phyloP scores from a whole-genome alignment of 192 early-diverging fungal genomes.

The Rhizophlyctis rosea region DNA sequence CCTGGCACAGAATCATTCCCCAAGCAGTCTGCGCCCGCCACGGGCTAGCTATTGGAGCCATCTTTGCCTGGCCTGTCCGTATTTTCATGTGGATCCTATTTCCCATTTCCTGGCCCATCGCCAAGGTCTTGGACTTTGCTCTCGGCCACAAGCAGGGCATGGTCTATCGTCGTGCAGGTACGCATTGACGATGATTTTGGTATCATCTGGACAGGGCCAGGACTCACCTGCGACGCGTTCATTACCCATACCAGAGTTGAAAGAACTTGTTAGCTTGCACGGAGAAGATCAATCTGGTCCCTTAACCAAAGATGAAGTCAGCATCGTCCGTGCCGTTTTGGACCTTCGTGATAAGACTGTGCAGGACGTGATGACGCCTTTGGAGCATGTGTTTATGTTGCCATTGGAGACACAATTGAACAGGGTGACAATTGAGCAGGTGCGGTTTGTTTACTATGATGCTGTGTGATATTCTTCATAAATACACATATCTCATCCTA shows the following conservation, averaged over 20 bases:
- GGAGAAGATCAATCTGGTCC: slow-evolving; percentile 33
- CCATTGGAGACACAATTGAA: background rate
- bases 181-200: too few species aligned
- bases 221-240: too few species aligned
- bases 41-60: slow-evolving; percentile 85
- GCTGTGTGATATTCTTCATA: too few species aligned
- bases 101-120: slow-evolving; percentile 78
- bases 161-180: slow-evolving; percentile 57
- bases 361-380: slow-evolving; percentile 44
- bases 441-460: too few species aligned
- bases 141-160: slow-evolving; percentile 85
- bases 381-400: slow-evolving; percentile 52
- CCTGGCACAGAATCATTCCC: slow-evolving; percentile 66
- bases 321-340: slow-evolving; percentile 46
- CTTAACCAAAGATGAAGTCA: slow-evolving; percentile 50
- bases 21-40: slow-evolving; percentile 86
- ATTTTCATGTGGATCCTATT: slow-evolving; percentile 57
- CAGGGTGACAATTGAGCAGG: too few species aligned
- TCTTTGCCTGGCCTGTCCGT: slow-evolving; percentile 72
- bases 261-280: slow-evolving; percentile 45
- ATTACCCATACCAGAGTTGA: slow-evolving; percentile 30
- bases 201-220: too few species aligned
- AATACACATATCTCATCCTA: too few species aligned
- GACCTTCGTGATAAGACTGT: slow-evolving; percentile 51
- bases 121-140: slow-evolving; percentile 76